Conservation (phyloP, 2,329 filamentous ascomycete species). For the Clarireedia hainanense region DNA sequence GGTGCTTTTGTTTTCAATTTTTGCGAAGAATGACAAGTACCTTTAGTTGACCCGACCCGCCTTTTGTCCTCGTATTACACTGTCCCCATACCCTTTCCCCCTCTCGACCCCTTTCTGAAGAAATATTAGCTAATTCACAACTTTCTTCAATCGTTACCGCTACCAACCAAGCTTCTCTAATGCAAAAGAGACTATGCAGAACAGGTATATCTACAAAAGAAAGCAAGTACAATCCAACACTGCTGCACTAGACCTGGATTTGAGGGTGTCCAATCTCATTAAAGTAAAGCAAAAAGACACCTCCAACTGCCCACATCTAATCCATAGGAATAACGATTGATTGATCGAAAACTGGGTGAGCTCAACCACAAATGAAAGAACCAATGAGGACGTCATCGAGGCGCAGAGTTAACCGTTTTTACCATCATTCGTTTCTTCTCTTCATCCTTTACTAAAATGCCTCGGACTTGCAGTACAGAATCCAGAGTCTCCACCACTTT, state of each 20-base stretch:
- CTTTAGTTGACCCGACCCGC: background rate
- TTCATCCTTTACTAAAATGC: conserved; percentile 61
- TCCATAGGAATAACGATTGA: background rate
- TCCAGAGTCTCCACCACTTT: conserved; percentile 72
- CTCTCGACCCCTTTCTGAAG: background rate
- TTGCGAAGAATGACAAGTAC: background rate
- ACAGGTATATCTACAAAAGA: conserved; percentile 11
- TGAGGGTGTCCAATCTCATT: conserved; percentile 1
- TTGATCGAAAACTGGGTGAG: background rate
- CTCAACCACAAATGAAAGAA: background rate
- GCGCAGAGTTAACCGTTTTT: conserved; percentile 42
- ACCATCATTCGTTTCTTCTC: conserved; percentile 66
- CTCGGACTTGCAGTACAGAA: conserved; percentile 55
- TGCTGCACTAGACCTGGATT: background rate
- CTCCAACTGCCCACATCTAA: background rate
- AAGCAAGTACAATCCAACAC: conserved; percentile 7
- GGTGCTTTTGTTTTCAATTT: background rate
- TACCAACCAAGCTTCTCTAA: background rate
- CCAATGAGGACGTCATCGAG: background rate
- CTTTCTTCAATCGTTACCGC: background rate
- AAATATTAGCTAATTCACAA: conserved; percentile 7
- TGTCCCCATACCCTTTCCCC: background rate
- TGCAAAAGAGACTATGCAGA: conserved; percentile 6
- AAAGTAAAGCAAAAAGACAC: background rate
- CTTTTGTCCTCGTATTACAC: background rate